Evolutionary conservation across 1,284 basidiomycete species (phyloP), one percentile per base, ranked within the genome.

Genomic region (Xanthoconium separans): DNA sequence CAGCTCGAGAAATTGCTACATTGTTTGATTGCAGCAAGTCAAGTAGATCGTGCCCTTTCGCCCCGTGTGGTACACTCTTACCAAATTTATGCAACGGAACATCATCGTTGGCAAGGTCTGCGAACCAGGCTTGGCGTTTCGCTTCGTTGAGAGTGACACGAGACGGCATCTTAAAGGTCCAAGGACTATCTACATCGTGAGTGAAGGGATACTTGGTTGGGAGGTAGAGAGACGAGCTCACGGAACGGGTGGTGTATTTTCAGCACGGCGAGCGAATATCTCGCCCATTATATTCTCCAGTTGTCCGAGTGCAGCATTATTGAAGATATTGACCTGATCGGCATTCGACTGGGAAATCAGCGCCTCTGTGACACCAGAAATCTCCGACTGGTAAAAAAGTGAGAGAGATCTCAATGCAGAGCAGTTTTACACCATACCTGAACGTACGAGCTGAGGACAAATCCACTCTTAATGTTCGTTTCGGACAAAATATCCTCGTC

Each of bases 41-140:
- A 49, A 99, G 78, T 24, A 98, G 78, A 62, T 96, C 93, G 60
- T 93, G 86, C 3, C 94, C 95, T 68, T 94, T 94, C 37, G 91
- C 91, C 0, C 93, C 93, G 66, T 98, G 94, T 0, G 96, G 96
- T 0, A 99, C 90, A 64, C 85, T 92, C 66, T 91, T 91, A 15
- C 89, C 91, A 6, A 99, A 80, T 61, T 93, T 95, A 59, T 87
- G 78, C 6, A 99, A 79, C 0, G 97, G 96, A 3, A 98, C 88
- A 24, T 83, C 76, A 0, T 93, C 88, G 63, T 98, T 90, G 15
- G 95, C 92, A 16, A 99, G 83, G 62, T 98, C 96, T 11, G 84
- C 81, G 63, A 98, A 89, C 87, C 95, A 99, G 18, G 90, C 81
- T 60, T 89, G 83, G 6, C 93, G 85, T 69, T 94, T 95, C 12